Conservation (phyloP, 2,329 filamentous ascomycete species). For the Keithomyces neogunnii region DNA sequence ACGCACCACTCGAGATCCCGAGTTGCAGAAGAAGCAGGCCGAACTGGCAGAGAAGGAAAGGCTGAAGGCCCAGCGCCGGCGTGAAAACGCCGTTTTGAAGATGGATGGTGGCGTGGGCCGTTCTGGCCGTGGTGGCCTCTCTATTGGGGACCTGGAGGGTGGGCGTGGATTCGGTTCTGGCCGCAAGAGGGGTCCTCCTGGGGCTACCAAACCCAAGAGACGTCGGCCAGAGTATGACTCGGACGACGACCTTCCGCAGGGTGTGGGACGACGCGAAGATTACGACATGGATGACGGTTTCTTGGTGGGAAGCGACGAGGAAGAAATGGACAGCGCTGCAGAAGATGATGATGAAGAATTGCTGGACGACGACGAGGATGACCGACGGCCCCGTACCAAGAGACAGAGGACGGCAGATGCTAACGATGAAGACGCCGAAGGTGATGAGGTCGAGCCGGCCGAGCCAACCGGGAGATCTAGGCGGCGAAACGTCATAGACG, state of each 20-base stretch:
- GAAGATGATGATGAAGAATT: slow-evolving; percentile 58
- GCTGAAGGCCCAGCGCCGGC: slow-evolving; percentile 54
- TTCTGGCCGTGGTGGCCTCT: slow-evolving; percentile 49
- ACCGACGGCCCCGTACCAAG: slow-evolving; percentile 37
- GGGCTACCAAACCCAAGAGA: slow-evolving; percentile 42
- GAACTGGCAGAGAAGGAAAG: slow-evolving; percentile 69
- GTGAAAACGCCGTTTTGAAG: slow-evolving; percentile 59
- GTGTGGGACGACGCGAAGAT: slow-evolving; percentile 57
- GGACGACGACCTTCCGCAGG: slow-evolving; percentile 61
- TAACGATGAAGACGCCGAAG: slow-evolving; percentile 45
- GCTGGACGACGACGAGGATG: slow-evolving; percentile 45
- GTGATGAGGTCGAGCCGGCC: slow-evolving; percentile 40
- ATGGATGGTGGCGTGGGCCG: slow-evolving; percentile 49
- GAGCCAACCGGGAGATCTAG: slow-evolving; percentile 37
- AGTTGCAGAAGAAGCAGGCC: slow-evolving; percentile 64
- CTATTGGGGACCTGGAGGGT: slow-evolving; percentile 62
- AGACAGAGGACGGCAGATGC: slow-evolving; percentile 41
- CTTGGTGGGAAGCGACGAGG: slow-evolving; percentile 67
- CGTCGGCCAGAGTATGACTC: slow-evolving; percentile 63
- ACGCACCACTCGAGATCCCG: slow-evolving; percentile 63
- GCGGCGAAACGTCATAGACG: slow-evolving; percentile 49
- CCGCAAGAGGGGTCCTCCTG: slow-evolving; percentile 45
- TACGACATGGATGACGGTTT: slow-evolving; percentile 78
- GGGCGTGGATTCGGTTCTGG: slow-evolving; percentile 40
- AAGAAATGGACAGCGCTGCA: slow-evolving; percentile 51